Evolutionary conservation across 2,329 filamentous ascomycete genomes (phyloP), one percentile per base, ranked within the genome.

Genomic region (Curvularia lunata): DNA sequence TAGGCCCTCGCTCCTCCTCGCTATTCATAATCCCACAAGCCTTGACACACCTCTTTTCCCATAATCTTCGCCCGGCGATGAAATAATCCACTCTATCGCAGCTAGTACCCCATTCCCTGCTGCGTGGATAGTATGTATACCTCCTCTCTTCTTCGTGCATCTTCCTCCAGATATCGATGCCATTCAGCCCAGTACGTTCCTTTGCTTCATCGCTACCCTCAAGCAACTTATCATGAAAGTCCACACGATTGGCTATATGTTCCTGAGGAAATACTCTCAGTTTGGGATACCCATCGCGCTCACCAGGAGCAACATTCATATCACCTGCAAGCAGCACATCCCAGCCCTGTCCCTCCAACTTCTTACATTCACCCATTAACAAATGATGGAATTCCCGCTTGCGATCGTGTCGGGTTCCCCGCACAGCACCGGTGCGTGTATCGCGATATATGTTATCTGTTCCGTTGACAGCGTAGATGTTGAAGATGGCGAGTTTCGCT

Each of bases 71-170:
- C 4, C 80, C 84, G 18, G 77, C 75, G 54, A 86, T 69, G 21
- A 84, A 77, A 67, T 83, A 74, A 65, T 86, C 83, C 1, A 85
- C 82, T 28, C 83, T 71, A 72, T 86, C 83, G 66, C 82, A 84
- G 54, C 81, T 84, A 7, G 66, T 69, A 1, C 82, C 83, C 78
- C 82, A 85, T 4, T 73, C 52, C 42, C 67, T 72, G 0, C 68
- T 71, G 13, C 79, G 69, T 0, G 82, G 77, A 65, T 81, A 80
- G 58, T 84, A 86, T 3, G 81, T 85, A 68, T 83, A 85, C 25
- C 76, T 77, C 57, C 70, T 75, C 66, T 77, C 71, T 2, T 74
- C 61, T 1, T 75, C 77, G 59, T 82, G 73, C 37, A 82, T 61
- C 16, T 77, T 67, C n/a, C 83, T 72, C 66, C 82, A 86, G 1